phyloP scores from a whole-genome alignment of 306 rosid genomes.

The Vigna hirtella region DNA sequence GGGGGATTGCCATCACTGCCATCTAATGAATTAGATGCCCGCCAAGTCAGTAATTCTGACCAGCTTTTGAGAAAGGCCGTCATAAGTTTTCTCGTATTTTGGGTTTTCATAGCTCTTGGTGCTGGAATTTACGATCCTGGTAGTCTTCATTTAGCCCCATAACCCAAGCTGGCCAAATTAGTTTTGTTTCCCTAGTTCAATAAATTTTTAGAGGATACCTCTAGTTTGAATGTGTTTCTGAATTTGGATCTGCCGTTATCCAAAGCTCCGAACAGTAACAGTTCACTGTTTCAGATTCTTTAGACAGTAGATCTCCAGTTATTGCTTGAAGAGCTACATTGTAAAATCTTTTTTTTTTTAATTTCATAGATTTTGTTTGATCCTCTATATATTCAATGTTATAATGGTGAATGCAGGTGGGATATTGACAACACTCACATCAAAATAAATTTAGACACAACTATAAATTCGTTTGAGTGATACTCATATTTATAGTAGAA shows the following conservation, averaged over 20 bases:
- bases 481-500: no score
- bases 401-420: not conserved
- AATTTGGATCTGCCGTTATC: slow-evolving; percentile 21
- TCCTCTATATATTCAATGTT: not conserved
- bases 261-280: not conserved
- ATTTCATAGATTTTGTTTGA: not conserved
- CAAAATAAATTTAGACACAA: not conserved
- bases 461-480: no score
- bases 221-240: slow-evolving; percentile 22
- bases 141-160: slow-evolving; percentile 41
- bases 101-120: slow-evolving; percentile 73
- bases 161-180: slow-evolving; percentile 40
- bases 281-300: slow-evolving; percentile 36
- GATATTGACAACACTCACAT: not conserved
- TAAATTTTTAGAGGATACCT: slow-evolving; percentile 34
- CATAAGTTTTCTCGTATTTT: slow-evolving; percentile 65
- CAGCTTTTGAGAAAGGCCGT: slow-evolving; percentile 71
- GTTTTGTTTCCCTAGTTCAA: slow-evolving; percentile 35
- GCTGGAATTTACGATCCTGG: slow-evolving; percentile 60
- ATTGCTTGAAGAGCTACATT: slow-evolving; percentile 35
- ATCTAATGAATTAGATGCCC: slow-evolving; percentile 51
- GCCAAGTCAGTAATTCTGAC: slow-evolving; percentile 49
- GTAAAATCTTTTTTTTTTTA: not conserved
- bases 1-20: slow-evolving; percentile 47
- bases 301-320: slow-evolving; percentile 28